Evolutionary conservation across 176 grass and related monocot species (phyloP), one percentile per base, ranked within the genome.

Genomic region (Carex myosuroides): DNA sequence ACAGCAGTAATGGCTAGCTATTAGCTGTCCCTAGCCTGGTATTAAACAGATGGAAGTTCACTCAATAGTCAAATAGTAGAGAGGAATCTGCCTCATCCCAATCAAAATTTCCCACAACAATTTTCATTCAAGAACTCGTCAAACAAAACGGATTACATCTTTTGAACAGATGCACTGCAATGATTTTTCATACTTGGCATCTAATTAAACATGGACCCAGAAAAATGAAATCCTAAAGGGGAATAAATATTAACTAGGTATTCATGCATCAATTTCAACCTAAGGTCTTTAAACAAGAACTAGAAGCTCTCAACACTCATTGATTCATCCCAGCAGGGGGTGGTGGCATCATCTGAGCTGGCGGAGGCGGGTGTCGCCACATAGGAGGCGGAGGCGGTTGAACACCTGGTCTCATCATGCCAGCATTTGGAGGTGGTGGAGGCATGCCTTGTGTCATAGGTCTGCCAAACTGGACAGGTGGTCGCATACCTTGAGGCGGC

Each of bases 331-430:
- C 32, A 42, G 33, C n/a, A 26, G 33, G 79, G 2, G 58, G 79
- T 3, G 57, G 79, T 24, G 30, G 79, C 79, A 83, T 90, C 78
- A 81, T 52, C 84, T 92, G 90, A 85, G 88, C 85, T 8, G 85
- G 91, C 2, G 93, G 87, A 12, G 93, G 90, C 0, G 88, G 90
- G 60, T 84, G 92, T 70, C 88, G 89, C 92, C 92, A 94, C 90
- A 94, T 94, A 80, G 81, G 84, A 80, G 84, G 90, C 5, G 69
- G 84, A 16, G 85, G 72, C 68, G 92, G 92, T 42, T 88, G 93
- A 5, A 81, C 89, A 0, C 89, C 86, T 0, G 87, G 91, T 81
- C 94, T 91, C 80, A 90, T 87, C 89, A 97, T 97, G 64, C 87
- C 89, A 82, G 91, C 80, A n/a, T 70, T 81, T 0, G 94, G 94